Conservation (phyloP, 176 grass and related monocot species). For the Juncus inflexus region DNA sequence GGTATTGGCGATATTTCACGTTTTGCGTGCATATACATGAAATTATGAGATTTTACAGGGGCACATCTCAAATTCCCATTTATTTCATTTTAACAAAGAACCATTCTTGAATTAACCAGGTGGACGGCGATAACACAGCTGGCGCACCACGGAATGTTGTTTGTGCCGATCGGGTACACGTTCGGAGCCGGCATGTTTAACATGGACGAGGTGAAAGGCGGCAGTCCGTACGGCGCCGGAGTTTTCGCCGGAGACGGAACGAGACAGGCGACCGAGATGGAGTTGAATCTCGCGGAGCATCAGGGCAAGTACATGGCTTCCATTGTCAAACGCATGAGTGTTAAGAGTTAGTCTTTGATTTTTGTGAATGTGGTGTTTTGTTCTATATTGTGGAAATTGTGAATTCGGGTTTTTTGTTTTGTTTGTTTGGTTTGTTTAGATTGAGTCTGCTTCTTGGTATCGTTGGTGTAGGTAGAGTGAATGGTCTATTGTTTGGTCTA, state of each 20-base stretch:
- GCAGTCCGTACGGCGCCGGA: slow-evolving; percentile 69
- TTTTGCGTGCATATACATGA: slow-evolving; percentile 1
- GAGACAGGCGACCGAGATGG: slow-evolving; percentile 57
- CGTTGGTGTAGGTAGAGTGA: background rate
- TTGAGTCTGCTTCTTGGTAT: slow-evolving; percentile 29
- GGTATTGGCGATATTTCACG: background rate
- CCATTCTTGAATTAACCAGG: slow-evolving; percentile 2
- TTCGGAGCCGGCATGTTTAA: slow-evolving; percentile 75
- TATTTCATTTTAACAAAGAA: no score
- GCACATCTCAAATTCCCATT: slow-evolving; percentile 1
- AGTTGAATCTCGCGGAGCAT: slow-evolving; percentile 72
- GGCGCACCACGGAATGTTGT: slow-evolving; percentile 82
- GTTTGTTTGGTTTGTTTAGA: slow-evolving; percentile 34
- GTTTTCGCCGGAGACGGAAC: slow-evolving; percentile 78
- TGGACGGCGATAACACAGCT: slow-evolving; percentile 89
- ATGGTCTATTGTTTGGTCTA: slow-evolving; percentile 16
- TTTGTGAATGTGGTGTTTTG: slow-evolving; percentile 8
- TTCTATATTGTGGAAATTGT: slow-evolving; percentile 27
- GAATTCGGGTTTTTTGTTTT: slow-evolving; percentile 25
- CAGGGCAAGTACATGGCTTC: slow-evolving; percentile 88
- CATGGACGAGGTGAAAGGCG: slow-evolving; percentile 76
- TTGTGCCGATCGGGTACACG: slow-evolving; percentile 80
- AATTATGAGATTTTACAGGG: background rate
- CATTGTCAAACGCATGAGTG: slow-evolving; percentile 50
- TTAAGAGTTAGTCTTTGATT: slow-evolving; percentile 21